Percentiles rank a stretch among this genome's conserved stretches.
These are phyloP conservation scores for Vaccinium myrtillus DNA, from an alignment of 148 eudicot genomes.

Conservation along the genomic window DNA sequence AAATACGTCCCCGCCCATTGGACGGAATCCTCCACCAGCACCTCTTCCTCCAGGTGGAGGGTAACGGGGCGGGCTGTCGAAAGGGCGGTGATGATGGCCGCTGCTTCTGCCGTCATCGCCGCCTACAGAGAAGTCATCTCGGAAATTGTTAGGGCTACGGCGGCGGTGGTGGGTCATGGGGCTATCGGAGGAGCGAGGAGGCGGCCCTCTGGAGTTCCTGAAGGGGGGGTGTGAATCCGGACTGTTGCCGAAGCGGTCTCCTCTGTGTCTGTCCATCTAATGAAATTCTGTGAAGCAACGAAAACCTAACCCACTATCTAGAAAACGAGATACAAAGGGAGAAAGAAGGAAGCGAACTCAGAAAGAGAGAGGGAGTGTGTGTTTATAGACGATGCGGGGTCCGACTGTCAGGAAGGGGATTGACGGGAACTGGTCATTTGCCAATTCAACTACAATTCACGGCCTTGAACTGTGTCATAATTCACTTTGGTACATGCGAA, in stretches of 20 bases:
- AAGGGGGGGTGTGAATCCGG: constrained; percentile 29
- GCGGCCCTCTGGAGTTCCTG: constrained; percentile 34
- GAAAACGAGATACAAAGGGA: not conserved
- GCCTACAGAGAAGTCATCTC: constrained; percentile 31
- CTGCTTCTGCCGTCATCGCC: constrained; percentile 10
- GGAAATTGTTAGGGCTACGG: constrained; percentile 38
- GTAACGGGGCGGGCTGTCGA: constrained; percentile 53
- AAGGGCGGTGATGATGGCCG: constrained; percentile 28
- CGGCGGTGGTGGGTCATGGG: constrained; percentile 28
- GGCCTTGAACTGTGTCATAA: not conserved
- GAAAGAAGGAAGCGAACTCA: not conserved
- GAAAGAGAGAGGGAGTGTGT: not conserved
- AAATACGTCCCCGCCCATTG: constrained; percentile 29
- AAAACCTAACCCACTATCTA: constrained; percentile 20
- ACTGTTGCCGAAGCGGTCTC: constrained; percentile 31
- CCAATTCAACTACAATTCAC: not conserved
- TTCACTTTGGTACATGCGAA: not conserved
- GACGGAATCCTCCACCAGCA: constrained; percentile 26
- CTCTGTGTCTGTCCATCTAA: constrained; percentile 37
- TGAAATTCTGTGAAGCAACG: not conserved
- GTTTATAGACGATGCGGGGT: not conserved
- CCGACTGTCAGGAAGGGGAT: not conserved
- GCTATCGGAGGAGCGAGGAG: constrained; percentile 42
- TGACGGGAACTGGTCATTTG: not conserved
- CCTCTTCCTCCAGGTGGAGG: constrained; percentile 25